Evolutionary conservation across 768 basidiomycete genomes (phyloP), one percentile per base, ranked within the genome.

Genomic region (Lanmaoa rubissima): DNA sequence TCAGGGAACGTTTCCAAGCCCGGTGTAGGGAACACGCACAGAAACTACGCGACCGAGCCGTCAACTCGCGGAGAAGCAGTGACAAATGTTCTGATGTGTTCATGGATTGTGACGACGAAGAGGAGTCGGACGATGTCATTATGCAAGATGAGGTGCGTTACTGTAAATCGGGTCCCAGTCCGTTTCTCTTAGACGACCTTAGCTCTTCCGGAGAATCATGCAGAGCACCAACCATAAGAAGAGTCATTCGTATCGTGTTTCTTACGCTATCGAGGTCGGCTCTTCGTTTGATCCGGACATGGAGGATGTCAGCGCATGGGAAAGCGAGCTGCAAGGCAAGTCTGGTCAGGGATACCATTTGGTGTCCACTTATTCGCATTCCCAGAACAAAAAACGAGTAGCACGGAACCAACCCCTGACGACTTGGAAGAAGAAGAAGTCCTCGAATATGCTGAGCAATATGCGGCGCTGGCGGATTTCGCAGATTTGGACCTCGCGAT

Each of bases 241-340:
- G 17, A 73, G 67, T 3, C 81, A 88, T 64, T 69, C 76, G 2
- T 88, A 85, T 61, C 78, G 81, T 10, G 66, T 87, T 3, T 89
- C 87, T 2, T 90, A 86, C 57, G 78, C 81, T 28, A 66, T 74
- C 17, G 87, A 89, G 55, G 87, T 90, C 4, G 88, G 88, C 6
- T 88, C 87, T 16, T 90, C 88, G 1, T 82, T 88, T 55, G 88
- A 90, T 65, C 88, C 88, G 5, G 82, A 83, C 66, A 71, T 88
- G 64, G 86, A 90, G 35, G 86, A 89, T 54, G 68, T 81, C 5
- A 72, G 62, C 21, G 64, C 68, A n/a, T 89, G 86, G 87, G 87
- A 88, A 67, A 62, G 70, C 31, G 82, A 82, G 44, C 64, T 88
- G 5, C 65, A 63, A 61, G 78, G 86, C 78, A 54, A 54, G 71